phyloP scores from a whole-genome alignment of 2,329 filamentous ascomycete species.

The Cordyceps cateniannulata region DNA sequence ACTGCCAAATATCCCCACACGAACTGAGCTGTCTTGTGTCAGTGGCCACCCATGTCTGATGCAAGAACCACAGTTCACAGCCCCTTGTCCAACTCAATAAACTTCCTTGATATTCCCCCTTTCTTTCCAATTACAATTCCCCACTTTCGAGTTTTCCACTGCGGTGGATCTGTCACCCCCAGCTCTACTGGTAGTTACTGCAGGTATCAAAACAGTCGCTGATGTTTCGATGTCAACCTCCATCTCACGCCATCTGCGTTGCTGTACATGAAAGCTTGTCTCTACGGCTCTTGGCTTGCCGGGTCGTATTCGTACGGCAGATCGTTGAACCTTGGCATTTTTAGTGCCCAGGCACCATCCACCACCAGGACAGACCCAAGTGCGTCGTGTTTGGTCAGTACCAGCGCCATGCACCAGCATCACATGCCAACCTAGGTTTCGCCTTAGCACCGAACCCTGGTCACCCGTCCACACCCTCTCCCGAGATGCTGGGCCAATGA shows the following conservation, averaged over 20 bases:
- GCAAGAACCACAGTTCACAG: background rate
- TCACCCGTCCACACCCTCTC: background rate
- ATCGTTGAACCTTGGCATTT: background rate
- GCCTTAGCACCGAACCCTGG: background rate
- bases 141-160: background rate
- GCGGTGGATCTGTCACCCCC: background rate
- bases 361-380: background rate
- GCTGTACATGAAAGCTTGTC: too few species aligned
- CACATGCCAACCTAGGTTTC: background rate
- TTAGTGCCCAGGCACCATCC: background rate
- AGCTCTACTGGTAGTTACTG: conserved; percentile 2
- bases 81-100: background rate
- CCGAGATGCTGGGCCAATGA: background rate
- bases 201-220: background rate
- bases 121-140: background rate
- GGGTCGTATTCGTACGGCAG: conserved; percentile 7
- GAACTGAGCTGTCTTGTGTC: too few species aligned
- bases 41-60: background rate
- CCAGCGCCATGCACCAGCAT: background rate
- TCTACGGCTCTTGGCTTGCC: background rate
- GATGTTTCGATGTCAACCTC: background rate
- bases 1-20: background rate
- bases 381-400: background rate
- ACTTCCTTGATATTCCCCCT: background rate
- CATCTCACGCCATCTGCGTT: background rate